Evolutionary conservation across 192 early-diverging fungal species (phyloP).

Genomic region (Backusella circina): DNA sequence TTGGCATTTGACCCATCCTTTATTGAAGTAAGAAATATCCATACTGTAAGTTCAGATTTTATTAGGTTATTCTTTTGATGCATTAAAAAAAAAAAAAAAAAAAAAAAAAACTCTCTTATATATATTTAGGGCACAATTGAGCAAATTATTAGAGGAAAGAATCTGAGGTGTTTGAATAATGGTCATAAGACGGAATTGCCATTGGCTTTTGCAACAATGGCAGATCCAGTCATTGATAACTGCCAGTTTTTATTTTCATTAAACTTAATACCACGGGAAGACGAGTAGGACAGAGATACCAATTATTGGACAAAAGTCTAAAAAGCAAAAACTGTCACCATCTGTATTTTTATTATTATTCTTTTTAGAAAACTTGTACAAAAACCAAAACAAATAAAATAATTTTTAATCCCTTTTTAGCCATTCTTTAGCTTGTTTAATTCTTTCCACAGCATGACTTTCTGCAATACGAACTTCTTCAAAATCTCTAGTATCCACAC

Average conservation of each 20-base stretch:
- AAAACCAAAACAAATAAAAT: not conserved
- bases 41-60: slow-evolving; percentile 47
- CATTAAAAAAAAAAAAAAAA: too few relatives aligned
- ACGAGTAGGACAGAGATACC: not conserved
- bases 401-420: slow-evolving; percentile 1
- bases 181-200: slow-evolving; percentile 18
- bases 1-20: slow-evolving; percentile 89
- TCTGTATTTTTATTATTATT: not conserved
- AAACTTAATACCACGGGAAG: slow-evolving; percentile 1
- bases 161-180: slow-evolving; percentile 54
- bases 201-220: slow-evolving; percentile 23
- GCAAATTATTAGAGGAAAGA: slow-evolving; percentile 52
- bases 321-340: not conserved
- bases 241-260: slow-evolving; percentile 17
- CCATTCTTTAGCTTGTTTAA: slow-evolving; percentile 13
- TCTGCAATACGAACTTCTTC: not conserved
- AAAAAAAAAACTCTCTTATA: not conserved
- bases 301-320: not conserved
- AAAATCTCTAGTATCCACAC: slow-evolving; percentile 8
- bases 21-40: slow-evolving; percentile 83
- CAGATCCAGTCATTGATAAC: slow-evolving; percentile 15
- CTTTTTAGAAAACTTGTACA: not conserved
- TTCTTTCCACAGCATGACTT: not conserved
- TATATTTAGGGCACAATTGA: slow-evolving; percentile 40
- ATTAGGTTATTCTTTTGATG: not conserved